Base-by-base conservation (phyloP, 768 basidiomycete genomes). In the Chalciporus piperatus region DNA sequence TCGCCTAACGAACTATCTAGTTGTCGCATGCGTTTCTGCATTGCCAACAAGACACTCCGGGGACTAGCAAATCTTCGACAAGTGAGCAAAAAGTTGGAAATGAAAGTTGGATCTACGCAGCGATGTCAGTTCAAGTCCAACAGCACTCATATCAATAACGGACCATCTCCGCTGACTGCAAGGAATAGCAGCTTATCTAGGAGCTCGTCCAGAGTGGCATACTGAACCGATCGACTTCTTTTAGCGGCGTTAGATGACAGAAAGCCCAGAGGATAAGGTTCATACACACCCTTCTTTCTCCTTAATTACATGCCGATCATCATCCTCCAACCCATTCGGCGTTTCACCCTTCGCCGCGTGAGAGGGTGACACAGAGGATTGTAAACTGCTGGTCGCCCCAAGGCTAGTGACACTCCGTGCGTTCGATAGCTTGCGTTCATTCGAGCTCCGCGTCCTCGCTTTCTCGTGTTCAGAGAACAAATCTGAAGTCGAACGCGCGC, bases 1-100 rank as follows among this genome's bases (percentile, higher is more conserved):
- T 93, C 89, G 7, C 82, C 82, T 12, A 80, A 77, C 16, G 85
- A 81, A 48, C 80, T 79, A 61, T 87, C 85, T 13, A 93, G 72
- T 56, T 85, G 82, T 30, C 87, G 81, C 80, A 92, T 86, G 42
- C 89, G 83, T 63, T 90, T 88, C 68, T 92, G 88, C 86, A 94
- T 90, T 6, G 89, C 86, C 41, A 92, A 74, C n/a, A 94, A 73
- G 16, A 94, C 72, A 51, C 78, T 85, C 38, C 91, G 81, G 8
- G 91, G 90, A 30, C 79, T 85, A 35, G 89, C 80, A 65, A 93
- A 94, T 52, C 89, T 77, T 30, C 91, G 85, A 63, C 89, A 92
- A 8, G 89, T 90, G 35, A 92, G 78, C 42, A 94, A 73, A 67
- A 94, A 92, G 67, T 91, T 84, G 3, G 81, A 80, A 27, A 90